phyloP scores from a whole-genome alignment of 1,139 yeast species.

The Candida albicans region DNA sequence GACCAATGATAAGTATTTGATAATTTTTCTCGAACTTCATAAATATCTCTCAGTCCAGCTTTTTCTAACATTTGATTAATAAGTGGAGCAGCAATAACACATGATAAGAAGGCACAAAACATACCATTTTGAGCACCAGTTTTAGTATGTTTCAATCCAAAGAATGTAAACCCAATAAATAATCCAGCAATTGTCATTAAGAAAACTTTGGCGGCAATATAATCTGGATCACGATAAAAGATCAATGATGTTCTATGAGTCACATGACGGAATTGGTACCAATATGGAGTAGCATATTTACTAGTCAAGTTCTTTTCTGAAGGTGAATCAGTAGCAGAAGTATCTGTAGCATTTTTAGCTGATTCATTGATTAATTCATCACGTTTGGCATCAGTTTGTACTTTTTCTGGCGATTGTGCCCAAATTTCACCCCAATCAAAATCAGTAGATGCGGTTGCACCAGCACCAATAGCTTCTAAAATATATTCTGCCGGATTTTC shows the following conservation, averaged over 20 bases:
- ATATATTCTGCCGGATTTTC: constrained; percentile 72
- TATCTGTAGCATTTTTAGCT: constrained; percentile 1
- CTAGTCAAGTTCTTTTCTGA: constrained; percentile 13
- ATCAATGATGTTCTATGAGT: constrained; percentile 31
- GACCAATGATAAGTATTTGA: constrained; percentile 71
- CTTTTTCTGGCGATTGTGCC: constrained; percentile 37
- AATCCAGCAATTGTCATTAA: constrained; percentile 49
- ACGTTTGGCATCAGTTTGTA: constrained; percentile 18
- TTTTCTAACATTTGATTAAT: constrained; percentile 38
- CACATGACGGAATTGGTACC: constrained; percentile 36
- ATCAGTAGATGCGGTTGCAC: constrained; percentile 55
- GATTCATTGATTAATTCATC: constrained; percentile 21
- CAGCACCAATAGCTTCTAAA: constrained; percentile 64
- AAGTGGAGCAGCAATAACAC: constrained; percentile 52
- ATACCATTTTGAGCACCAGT: constrained; percentile 53
- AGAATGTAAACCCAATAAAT: constrained; percentile 55
- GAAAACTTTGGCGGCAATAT: constrained; percentile 41
- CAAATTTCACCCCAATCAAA: constrained; percentile 51
- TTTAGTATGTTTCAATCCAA: constrained; percentile 34
- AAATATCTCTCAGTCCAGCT: constrained; percentile 56
- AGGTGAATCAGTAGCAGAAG: constrained; percentile 4
- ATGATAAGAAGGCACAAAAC: constrained; percentile 52
- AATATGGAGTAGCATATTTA: constrained; percentile 39
- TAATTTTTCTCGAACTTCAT: constrained; percentile 62
- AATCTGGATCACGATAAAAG: constrained; percentile 47